A percentile compares a stretch with the other conserved stretches of the same genome.
Evolutionary conservation across 306 rosid species (phyloP).

Genomic region (Erythrophleum fordii): DNA sequence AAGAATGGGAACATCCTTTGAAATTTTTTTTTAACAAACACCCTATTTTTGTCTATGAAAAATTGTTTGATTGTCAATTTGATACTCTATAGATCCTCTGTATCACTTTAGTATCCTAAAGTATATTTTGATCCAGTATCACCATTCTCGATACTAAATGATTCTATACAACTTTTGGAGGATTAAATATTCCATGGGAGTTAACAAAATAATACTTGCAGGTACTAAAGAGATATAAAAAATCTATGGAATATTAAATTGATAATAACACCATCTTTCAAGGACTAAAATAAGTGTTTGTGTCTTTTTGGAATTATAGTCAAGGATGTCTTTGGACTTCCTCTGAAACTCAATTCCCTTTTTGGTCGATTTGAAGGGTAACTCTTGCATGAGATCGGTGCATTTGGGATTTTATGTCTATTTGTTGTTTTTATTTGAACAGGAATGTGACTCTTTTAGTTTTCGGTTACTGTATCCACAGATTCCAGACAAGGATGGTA

Average conservation of each 20-base stretch:
- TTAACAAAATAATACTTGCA: neutral
- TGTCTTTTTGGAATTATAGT: too few relatives aligned
- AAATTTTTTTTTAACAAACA: neutral
- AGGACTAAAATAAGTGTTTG: too few relatives aligned
- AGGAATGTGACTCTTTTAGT: neutral
- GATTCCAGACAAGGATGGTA: slow-evolving; percentile 61
- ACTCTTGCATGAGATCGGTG: neutral
- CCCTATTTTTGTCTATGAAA: neutral
- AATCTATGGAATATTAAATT: neutral
- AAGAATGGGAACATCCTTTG: neutral
- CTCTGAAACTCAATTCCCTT: neutral
- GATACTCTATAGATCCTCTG: neutral
- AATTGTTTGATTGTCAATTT: neutral
- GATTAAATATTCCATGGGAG: neutral
- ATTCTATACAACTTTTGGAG: too few relatives aligned
- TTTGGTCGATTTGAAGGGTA: neutral
- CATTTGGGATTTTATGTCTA: neutral
- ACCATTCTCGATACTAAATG: neutral
- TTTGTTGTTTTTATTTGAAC: neutral
- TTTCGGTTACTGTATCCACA: slow-evolving; percentile 30
- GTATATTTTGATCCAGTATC: neutral
- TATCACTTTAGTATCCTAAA: neutral
- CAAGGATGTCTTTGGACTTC: neutral
- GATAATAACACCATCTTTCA: neutral
- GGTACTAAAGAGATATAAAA: neutral